A percentile compares a stretch with the other conserved stretches of the same genome.
phyloP scores from a whole-genome alignment of 768 basidiomycete species.

The Boletus vermiculosoides region DNA sequence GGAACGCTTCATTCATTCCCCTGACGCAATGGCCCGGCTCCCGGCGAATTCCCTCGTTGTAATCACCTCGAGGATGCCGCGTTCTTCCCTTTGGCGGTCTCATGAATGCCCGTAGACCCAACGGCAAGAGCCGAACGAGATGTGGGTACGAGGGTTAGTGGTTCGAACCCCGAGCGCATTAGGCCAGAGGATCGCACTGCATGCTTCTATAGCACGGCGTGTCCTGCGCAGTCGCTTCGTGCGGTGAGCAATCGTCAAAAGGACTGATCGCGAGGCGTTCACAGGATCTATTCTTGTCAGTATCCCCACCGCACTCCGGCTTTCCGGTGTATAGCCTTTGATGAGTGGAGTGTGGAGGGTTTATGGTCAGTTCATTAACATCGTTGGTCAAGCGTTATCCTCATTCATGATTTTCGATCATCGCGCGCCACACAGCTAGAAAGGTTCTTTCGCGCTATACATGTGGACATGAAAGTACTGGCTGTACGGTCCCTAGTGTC shows the following conservation, averaged over 20 bases:
- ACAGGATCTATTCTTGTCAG: neutral
- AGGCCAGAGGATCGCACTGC: constrained; percentile 1
- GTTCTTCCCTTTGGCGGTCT: constrained; percentile 14
- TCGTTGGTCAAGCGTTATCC: neutral
- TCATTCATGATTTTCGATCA: constrained; percentile 11
- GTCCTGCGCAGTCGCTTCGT: neutral
- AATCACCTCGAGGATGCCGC: constrained; percentile 33
- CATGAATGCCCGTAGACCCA: neutral
- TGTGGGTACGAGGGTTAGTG: constrained; percentile 18
- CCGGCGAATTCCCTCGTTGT: constrained; percentile 17
- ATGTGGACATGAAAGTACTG: neutral
- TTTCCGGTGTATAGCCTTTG: neutral
- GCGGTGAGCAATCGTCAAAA: constrained; percentile 4
- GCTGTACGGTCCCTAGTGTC: neutral
- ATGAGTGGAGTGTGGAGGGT: neutral
- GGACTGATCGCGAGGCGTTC: neutral
- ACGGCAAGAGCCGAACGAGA: neutral
- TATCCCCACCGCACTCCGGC: neutral
- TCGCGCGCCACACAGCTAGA: neutral
- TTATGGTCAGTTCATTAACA: neutral
- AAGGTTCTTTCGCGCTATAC: neutral
- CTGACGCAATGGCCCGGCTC: constrained; percentile 12
- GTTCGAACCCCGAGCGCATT: neutral
- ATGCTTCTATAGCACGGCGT: constrained; percentile 5
- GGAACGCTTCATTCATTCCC: constrained; percentile 5